Percentiles rank a stretch among this genome's conserved stretches.
Conservation (phyloP, 2,329 filamentous ascomycete species). For the Aureobasidium sp. region DNA sequence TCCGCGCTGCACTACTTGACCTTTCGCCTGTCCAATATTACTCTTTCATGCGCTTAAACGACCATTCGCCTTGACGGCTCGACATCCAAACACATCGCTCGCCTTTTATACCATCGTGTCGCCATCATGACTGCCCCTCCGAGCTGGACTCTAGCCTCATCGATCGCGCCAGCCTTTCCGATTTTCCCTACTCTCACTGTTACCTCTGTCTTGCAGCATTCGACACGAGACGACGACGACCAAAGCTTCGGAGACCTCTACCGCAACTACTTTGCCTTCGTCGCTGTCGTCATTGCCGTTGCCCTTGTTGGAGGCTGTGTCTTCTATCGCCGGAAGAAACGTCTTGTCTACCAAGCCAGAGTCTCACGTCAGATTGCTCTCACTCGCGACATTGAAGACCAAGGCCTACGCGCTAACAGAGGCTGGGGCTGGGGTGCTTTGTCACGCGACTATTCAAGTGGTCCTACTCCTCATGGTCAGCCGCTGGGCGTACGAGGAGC, state of each 20-base stretch:
- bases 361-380: slow-evolving; percentile 29
- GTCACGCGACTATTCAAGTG: slow-evolving; percentile 6
- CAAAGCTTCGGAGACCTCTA: slow-evolving; percentile 25
- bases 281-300: slow-evolving; percentile 46
- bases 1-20: neutral
- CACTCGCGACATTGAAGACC: slow-evolving; percentile 31
- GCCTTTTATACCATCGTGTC: neutral
- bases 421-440: slow-evolving; percentile 10
- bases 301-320: slow-evolving; percentile 39
- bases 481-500: neutral
- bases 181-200: neutral
- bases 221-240: neutral
- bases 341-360: slow-evolving; percentile 16
- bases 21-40: neutral
- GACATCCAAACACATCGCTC: neutral
- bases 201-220: neutral
- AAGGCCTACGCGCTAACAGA: slow-evolving; percentile 19
- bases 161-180: neutral
- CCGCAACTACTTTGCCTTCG: slow-evolving; percentile 51
- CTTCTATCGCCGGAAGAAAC: slow-evolving; percentile 38
- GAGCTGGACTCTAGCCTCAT: neutral
- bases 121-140: neutral
- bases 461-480: neutral
- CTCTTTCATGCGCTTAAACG: neutral
- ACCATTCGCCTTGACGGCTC: neutral